phyloP scores from a whole-genome alignment of 1,139 yeast genomes.

The Taphrina betulina region DNA sequence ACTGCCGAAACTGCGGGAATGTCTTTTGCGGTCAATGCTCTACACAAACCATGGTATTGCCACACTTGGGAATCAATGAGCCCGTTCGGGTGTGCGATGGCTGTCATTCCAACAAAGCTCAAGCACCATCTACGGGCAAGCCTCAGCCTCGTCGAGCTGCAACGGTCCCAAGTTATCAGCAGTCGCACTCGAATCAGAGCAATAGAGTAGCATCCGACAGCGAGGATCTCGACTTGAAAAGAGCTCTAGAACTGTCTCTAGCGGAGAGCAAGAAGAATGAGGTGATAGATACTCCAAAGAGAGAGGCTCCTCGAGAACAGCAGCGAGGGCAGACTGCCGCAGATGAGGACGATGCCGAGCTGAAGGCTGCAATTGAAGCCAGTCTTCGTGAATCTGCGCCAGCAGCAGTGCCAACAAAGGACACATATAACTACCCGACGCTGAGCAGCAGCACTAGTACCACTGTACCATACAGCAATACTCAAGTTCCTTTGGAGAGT shows the following conservation, averaged over 20 bases:
- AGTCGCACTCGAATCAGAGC: conserved; percentile 32
- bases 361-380: conserved; percentile 95
- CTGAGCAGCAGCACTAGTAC: neutral
- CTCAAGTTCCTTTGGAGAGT: neutral
- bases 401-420: conserved; percentile 30
- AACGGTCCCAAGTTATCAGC: conserved; percentile 1
- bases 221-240: conserved; percentile 63
- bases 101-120: conserved; percentile 51
- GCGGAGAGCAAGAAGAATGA: conserved; percentile 49
- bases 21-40: conserved; percentile 87
- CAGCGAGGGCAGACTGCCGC: conserved; percentile 39
- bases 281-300: conserved; percentile 21
- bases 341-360: conserved; percentile 80
- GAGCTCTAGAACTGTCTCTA: conserved; percentile 76
- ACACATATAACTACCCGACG: conserved; percentile 8
- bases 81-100: conserved; percentile 94
- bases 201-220: conserved; percentile 19
- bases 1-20: conserved; percentile 96
- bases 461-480: neutral
- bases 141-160: neutral
- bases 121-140: neutral
- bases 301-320: no score
- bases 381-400: conserved; percentile 69
- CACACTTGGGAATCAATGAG: conserved; percentile 79
- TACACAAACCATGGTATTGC: conserved; percentile 64